Evolutionary conservation across 192 early-diverging fungal genomes (phyloP), one percentile per base, ranked within the genome.

Genomic region (Coemansia sp.): DNA sequence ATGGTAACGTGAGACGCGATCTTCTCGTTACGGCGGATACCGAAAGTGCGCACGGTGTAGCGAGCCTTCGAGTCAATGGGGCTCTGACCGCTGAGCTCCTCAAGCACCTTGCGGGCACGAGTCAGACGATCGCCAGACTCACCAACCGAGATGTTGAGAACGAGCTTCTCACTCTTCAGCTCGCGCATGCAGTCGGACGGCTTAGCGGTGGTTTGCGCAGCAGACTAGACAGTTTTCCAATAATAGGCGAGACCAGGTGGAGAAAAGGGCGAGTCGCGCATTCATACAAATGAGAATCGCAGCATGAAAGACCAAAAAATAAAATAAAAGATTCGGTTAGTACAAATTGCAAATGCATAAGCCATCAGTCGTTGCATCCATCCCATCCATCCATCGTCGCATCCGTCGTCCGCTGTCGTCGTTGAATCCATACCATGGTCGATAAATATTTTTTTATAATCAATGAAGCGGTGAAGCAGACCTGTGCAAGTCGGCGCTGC

Each of bases 1-100:
- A 99, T 93, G 67, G 98, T 99, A 79, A 93, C 94, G 92, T 99
- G 98, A 69, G 96, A 93, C 67, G 98, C 87, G 71, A 99, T 99
- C 92, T 98, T 98, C 87, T 99, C 98, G 91, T 99, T 99, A 96
- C 98, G 94, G 83, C 98, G 94, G 89, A 99, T 99, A 88, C 93
- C 92, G 86, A 99, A 99, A 77, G 96, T 94, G 88, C 98, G 94
- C 86, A 99, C 96, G 53, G 98, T 99, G 90, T 98, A 98, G 73
- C 96, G 96, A 58, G 98, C 98, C 92, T 98, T 98, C 81, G 98
- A 98, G 88, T 95, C 94, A 76, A 99, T 96, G 70, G 98, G 98
- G 65, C 91, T 90, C 87, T 99, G 98, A 68, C 96, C 98, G 70
- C 96, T 98, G 74, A 99, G 90, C 91, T 99, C 96, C 87, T 99